Evolutionary conservation across 257 asterid species (phyloP).

Genomic region (Ocimum tenuiflorum): DNA sequence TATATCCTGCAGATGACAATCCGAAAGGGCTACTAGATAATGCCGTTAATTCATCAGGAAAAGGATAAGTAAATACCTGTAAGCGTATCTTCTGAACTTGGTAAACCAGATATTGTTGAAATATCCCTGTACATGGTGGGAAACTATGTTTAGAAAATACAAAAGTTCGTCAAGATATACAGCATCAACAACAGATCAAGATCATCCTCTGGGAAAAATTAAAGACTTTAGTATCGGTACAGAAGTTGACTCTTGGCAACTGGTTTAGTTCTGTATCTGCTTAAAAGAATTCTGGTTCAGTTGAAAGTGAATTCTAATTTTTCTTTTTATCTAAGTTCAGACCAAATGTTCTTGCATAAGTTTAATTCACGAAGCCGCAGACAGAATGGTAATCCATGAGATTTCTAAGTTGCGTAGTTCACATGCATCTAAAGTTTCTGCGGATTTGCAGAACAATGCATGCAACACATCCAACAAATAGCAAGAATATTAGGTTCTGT

Average conservation of each 20-base stretch:
- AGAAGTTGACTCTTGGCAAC: not conserved
- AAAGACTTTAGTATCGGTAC: not conserved
- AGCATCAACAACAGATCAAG: not conserved
- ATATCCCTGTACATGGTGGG: conserved; percentile 47
- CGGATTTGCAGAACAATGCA: not conserved
- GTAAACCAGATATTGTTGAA: conserved; percentile 87
- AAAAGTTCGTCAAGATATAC: conserved; percentile 1
- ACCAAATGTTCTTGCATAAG: not conserved
- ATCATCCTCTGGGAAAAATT: not conserved
- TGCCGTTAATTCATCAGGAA: conserved; percentile 4
- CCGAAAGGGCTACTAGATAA: conserved; percentile 8
- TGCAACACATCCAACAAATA: not conserved
- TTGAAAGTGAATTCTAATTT: not conserved
- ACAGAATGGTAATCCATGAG: not conserved
- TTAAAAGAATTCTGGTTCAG: conserved; percentile 1
- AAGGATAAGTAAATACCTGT: conserved; percentile 49
- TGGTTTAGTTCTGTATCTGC: not conserved
- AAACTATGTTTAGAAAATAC: conserved; percentile 2
- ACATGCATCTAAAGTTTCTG: not conserved
- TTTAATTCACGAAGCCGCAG: not conserved
- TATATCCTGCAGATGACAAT: not conserved
- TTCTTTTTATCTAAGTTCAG: not conserved
- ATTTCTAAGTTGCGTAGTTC: not conserved
- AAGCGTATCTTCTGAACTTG: conserved; percentile 89
- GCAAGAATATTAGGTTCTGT: not conserved